Evolutionary conservation across 345 rosid species (phyloP).

Genomic region (Nephelium lappaceum): DNA sequence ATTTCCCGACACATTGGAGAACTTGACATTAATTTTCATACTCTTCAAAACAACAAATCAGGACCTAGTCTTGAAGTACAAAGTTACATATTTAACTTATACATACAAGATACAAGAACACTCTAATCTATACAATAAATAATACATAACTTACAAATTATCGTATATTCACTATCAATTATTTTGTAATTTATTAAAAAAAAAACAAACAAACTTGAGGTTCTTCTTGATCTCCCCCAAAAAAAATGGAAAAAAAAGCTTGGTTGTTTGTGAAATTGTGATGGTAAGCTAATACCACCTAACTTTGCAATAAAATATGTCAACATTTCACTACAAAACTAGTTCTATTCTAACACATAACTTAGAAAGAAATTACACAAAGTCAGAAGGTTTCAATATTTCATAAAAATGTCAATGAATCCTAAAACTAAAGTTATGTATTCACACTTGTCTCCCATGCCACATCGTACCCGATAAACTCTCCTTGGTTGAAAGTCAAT

Average conservation of each 20-base stretch:
- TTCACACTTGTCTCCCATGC: background rate
- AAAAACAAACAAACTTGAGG: background rate
- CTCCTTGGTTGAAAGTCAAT: background rate
- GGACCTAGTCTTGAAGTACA: background rate
- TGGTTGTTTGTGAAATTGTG: too few relatives aligned
- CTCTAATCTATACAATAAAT: too few relatives aligned
- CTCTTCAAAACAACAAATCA: background rate
- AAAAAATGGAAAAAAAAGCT: too few relatives aligned
- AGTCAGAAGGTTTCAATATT: background rate
- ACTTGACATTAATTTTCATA: background rate
- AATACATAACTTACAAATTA: background rate
- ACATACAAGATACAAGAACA: too few relatives aligned
- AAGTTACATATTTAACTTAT: background rate
- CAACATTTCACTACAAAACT: background rate
- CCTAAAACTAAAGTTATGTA: background rate
- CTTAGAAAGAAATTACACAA: too few relatives aligned
- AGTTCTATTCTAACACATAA: too few relatives aligned
- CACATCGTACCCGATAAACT: too few relatives aligned
- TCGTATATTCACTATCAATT: too few relatives aligned
- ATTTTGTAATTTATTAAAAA: too few relatives aligned
- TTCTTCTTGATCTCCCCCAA: background rate
- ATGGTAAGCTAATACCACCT: background rate
- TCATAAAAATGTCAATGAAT: background rate
- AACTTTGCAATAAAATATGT: background rate
- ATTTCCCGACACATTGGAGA: background rate